Evolutionary conservation across 345 rosid genomes (phyloP), one percentile per base, ranked within the genome.

Genomic region (Cardamine chenopodiifolia): DNA sequence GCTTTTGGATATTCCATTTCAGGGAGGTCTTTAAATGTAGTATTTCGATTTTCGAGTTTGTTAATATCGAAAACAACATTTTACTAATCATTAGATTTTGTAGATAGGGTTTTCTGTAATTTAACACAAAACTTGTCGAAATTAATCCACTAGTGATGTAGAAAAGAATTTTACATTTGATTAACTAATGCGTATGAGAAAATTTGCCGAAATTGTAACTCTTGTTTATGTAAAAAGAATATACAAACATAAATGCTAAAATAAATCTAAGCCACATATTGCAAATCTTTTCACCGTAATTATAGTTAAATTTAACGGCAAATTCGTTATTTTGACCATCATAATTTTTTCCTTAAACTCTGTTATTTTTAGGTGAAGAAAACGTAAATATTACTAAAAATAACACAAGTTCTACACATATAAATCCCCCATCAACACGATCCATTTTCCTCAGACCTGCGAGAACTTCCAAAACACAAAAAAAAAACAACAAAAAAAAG

Each of bases 1-100:
- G 29, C 34, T 68, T 68, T 14, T 3, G 45, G 49, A 23, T 29
- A 29, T 78, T 56, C 52, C 9, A 35, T 45, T 29, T 56, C 80
- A 93, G 95, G 98, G 98, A 22, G 98, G 97, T 56, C 77, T 93
- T 93, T 72, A 90, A 82, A n/a, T n/a, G n/a, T n/a, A n/a, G n/a
- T n/a, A n/a, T n/a, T n/a, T n/a, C n/a, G n/a, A n/a, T n/a, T 23
- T 23, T 52, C 17, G 56, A 22, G 29, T 5, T 26, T 39, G 44
- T 39, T 39, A 12, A 34, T 34, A 34, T 34, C 10, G n/a, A 39
- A 0, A 37, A 39, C 44, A 39, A 39, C 44, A 1, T 39, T 12
- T 19, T 4, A 52, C 9, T 52, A 52, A 1, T 22, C 28, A 50
- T 50, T 50, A 10, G 0, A 52, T 5, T 0, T 11, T 23, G 15